A percentile compares a stretch with the other conserved stretches of the same genome.
Conservation (phyloP, 768 basidiomycete species). For the Lentinus tigrinus region DNA sequence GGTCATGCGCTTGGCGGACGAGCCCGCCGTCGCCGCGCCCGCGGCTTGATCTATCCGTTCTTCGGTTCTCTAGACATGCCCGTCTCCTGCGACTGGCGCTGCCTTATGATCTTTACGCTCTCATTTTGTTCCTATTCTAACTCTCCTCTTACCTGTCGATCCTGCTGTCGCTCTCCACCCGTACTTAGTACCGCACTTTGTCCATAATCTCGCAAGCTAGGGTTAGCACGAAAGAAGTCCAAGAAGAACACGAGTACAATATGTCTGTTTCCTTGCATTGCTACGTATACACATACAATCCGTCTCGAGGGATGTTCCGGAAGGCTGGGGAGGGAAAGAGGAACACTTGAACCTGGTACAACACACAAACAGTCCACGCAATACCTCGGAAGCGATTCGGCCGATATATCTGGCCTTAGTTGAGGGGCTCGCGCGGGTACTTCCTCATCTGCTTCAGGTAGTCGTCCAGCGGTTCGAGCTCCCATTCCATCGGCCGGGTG, state of each 20-base stretch:
- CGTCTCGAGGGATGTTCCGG: no score
- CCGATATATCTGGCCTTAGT: no score
- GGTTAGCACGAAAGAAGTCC: background rate
- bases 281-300: background rate
- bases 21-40: slow-evolving; percentile 20
- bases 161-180: slow-evolving; percentile 11
- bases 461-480: slow-evolving; percentile 22
- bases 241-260: slow-evolving; percentile 1
- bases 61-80: background rate
- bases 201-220: no score
- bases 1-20: slow-evolving; percentile 72
- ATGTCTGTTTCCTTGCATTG: background rate
- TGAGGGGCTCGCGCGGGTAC: slow-evolving; percentile 20
- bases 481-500: slow-evolving; percentile 38
- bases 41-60: background rate
- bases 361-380: no score
- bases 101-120: background rate
- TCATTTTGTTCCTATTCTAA: background rate
- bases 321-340: no score
- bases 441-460: slow-evolving; percentile 21
- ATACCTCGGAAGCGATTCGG: no score
- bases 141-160: background rate
- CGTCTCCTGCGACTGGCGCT: no score
- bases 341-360: no score
- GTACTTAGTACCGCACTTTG: slow-evolving; percentile 1